Conservation (phyloP, 306 rosid species). For the Quercus robur region DNA sequence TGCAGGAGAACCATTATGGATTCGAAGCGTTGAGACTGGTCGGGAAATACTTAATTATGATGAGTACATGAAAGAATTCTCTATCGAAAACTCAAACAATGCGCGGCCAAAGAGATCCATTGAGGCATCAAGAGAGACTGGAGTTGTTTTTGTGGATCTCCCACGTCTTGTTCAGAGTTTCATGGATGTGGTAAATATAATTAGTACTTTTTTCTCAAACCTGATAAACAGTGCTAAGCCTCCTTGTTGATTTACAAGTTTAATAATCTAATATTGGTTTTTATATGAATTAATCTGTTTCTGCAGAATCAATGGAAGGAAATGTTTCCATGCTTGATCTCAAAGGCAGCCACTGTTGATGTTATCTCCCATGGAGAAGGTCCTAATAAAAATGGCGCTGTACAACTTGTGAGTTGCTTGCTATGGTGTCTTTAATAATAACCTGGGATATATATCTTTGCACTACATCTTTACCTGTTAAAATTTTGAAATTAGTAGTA, state of each 20-base stretch:
- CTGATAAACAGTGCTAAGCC: not conserved
- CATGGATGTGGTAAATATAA: slow-evolving; percentile 66
- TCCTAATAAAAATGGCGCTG: slow-evolving; percentile 65
- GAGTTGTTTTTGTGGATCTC: slow-evolving; percentile 74
- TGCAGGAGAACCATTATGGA: slow-evolving; percentile 74
- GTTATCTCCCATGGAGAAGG: slow-evolving; percentile 78
- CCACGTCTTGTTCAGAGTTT: slow-evolving; percentile 71
- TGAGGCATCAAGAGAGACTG: slow-evolving; percentile 86
- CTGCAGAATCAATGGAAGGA: slow-evolving; percentile 93
- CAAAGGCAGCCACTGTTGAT: slow-evolving; percentile 90
- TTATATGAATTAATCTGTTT: not conserved
- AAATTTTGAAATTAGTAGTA: no score
- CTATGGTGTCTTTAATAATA: not conserved
- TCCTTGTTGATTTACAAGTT: not conserved
- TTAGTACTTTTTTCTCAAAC: not conserved
- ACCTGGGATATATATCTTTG: not conserved
- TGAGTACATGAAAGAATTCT: slow-evolving; percentile 69
- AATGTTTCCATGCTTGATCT: slow-evolving; percentile 88
- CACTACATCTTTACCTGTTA: no score
- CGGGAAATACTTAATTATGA: slow-evolving; percentile 88
- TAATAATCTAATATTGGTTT: not conserved
- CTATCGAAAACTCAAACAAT: slow-evolving; percentile 29
- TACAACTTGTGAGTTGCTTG: slow-evolving; percentile 65
- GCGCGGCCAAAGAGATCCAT: slow-evolving; percentile 61
- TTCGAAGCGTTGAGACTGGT: slow-evolving; percentile 85